Evolutionary conservation across 2,329 filamentous ascomycete species (phyloP), one percentile per base, ranked within the genome.

Genomic region (Colletotrichum sp.): DNA sequence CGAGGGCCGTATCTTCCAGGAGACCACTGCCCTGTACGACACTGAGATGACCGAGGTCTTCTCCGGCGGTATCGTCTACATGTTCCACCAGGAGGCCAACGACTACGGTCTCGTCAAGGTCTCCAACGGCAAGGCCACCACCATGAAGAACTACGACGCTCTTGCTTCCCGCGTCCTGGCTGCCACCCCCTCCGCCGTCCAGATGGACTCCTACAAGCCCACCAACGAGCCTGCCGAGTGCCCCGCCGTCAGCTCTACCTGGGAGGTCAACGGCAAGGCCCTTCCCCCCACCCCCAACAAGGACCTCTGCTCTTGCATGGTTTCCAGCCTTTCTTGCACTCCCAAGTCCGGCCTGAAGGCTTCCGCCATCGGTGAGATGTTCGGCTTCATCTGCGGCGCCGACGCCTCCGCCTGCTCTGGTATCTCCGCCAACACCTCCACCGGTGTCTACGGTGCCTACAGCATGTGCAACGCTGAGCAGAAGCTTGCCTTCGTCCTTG

Each of bases 31-130:
- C 70, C 92, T 99, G 12, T 99, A 95, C 87, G 92, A 93, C 69
- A 83, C 89, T 76, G 84, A 96, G 77, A 99, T 99, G 97, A 94
- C 92, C 32, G 85, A 86, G 12, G 95, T 98, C 82, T 97, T 97
- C 92, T 98, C 95, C 72, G 97, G 97, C 81, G 97, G 96, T 87
- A 98, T 99, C 79, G 96, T 99, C 84, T 99, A 99, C 91, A 98
- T 98, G 95, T 99, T 97, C 89, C 96, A 96, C 88, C 91, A 98
- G 88, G 96, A 98, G 85, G 87, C 82, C 68, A 99, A 99, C 88
- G 89, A 98, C 84, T 99, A 95, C 82, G 97, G 94, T 86, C 91
- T 98, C 60, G 93, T 96, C 77, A 85, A 89, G 75, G 84, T 95
- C 77, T 78, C 36, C 78, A 83, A 90, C 81, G 87, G 88, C 82